These are phyloP conservation scores for Leishmania gerbilli DNA, from an alignment of 208 protist species.

Conservation along the genomic window DNA sequence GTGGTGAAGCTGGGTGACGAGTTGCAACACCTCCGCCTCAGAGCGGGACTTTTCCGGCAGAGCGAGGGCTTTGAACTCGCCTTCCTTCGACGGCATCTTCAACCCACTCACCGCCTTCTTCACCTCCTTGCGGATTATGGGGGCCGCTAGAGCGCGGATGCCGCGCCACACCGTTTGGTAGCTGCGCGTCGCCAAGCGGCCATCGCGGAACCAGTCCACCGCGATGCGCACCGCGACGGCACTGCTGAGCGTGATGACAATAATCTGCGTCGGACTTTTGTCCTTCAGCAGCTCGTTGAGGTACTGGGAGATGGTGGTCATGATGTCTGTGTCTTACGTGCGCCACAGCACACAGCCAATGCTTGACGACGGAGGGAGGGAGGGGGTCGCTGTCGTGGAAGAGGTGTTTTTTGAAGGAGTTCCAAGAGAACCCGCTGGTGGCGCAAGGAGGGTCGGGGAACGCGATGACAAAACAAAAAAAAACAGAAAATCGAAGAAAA, in stretches of 20 bases:
- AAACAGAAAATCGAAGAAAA: constrained; percentile 12
- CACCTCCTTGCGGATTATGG: constrained; percentile 61
- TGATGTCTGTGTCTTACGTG: constrained; percentile 1
- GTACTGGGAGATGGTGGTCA: constrained; percentile 54
- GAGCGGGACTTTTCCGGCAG: constrained; percentile 57
- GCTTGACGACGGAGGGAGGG: neutral
- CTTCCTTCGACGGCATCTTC: constrained; percentile 69
- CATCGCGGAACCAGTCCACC: constrained; percentile 46
- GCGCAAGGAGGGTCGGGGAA: neutral
- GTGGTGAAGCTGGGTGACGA: constrained; percentile 54
- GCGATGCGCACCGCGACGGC: constrained; percentile 40
- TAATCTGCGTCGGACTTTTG: constrained; percentile 54
- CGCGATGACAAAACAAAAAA: neutral
- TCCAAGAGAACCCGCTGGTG: neutral
- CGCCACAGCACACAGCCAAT: neutral
- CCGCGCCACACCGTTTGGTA: constrained; percentile 57
- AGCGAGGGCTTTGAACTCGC: constrained; percentile 67
- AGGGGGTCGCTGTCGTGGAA: neutral
- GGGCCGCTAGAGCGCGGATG: constrained; percentile 52
- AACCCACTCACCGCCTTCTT: constrained; percentile 37
- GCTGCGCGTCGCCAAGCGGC: constrained; percentile 54
- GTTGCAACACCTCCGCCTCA: constrained; percentile 62
- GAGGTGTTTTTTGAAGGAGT: neutral
- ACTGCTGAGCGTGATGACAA: constrained; percentile 54
- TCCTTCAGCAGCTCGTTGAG: constrained; percentile 64